Evolutionary conservation across 352 stramenopile genomes (phyloP), one percentile per base, ranked within the genome.

Genomic region (Elongisporangium undulatum): DNA sequence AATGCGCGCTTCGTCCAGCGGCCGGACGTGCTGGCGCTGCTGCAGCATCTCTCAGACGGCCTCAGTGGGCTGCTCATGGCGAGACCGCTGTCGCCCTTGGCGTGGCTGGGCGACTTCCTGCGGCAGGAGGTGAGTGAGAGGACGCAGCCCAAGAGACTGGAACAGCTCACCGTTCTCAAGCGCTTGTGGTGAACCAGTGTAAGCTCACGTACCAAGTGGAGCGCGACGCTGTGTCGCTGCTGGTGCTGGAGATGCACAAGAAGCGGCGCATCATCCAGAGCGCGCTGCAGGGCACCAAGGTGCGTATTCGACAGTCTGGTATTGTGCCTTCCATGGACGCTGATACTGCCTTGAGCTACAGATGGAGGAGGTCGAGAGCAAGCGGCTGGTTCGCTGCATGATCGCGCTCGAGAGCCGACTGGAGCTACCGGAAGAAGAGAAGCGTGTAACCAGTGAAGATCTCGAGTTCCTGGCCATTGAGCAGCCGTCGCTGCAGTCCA

Each of bases 191-290:
- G 23, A 0, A 3, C 0, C 58, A 90, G 81, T 90, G 76, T 39
- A 90, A 90, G 51, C 63, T 89, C 16, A 67, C 59, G n/a, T 79
- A 80, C 51, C 63, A 71, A 8, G 58, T 87, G 20, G 77, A 82
- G 64, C 59, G 66, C 49, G 64, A 80, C 13, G 63, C 75, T 1
- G 61, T 62, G 20, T 68, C 74, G 9, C 59, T 72, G n/a, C 63
- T 90, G 21, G 57, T 85, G 26, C 59, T 77, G 13, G 78, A 90
- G 52, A 89, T 89, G 72, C 81, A 90, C 68, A 84, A 77, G 57
- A 90, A 89, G 61, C 77, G 78, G 16, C 67, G 78, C 20, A 65
- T 86, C 24, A 87, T 90, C 48, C 74, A 90, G 53, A 73, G 70
- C 55, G 60, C 75, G 16, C 65, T 86, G 51, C 54, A 67, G 9